Evolutionary conservation across 2,329 filamentous ascomycete genomes (phyloP), one percentile per base, ranked within the genome.

Genomic region (Lasiodiplodia hormozganensis): DNA sequence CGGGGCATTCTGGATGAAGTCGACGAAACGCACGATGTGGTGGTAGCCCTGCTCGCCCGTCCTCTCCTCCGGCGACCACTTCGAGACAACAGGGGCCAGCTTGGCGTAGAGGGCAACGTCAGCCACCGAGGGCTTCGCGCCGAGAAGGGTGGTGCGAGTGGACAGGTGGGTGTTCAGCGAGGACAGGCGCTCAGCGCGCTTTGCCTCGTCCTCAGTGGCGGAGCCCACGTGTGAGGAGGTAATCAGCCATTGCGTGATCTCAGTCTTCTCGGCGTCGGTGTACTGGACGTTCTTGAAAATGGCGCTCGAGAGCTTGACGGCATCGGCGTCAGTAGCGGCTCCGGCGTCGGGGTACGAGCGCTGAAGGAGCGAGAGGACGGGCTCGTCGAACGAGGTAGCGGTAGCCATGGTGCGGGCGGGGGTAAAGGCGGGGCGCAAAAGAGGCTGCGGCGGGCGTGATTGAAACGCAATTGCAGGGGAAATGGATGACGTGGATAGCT

Each of bases 1-100:
- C 1, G 89, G 85, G 57, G 92, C 91, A 84, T 97, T 97, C 85
- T 98, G 95, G 72, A 98, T 92, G 78, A 97, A 97, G 83, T 97
- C 95, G 76, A 97, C 82, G 79, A 93, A 92, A 73, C 95, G 92
- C 69, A 97, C 92, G 73, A 98, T 92, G 82, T 98, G 90, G 71
- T 96, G 94, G 80, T 91, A 91, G 70, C 95, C 95, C 71, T 93
- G 87, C 83, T 97, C 89, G 71, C 95, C 95, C 25, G 95, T 97
- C 77, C 92, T 89, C 86, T 97, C 89, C 83, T 97, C 94, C 57
- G 91, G 82, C 2, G 87, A 88, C 95, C 95, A 98, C 72, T 85
- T 85, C 76, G 90, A 88, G 69, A 97, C 92, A 49, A 91, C 78
- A 14, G 93, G 91, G 1, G 90, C 91, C 40, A 97, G 86, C 66